These are phyloP conservation scores for Epichloe elymi DNA, from an alignment of 2,329 filamentous ascomycete genomes.

Conservation along the genomic window DNA sequence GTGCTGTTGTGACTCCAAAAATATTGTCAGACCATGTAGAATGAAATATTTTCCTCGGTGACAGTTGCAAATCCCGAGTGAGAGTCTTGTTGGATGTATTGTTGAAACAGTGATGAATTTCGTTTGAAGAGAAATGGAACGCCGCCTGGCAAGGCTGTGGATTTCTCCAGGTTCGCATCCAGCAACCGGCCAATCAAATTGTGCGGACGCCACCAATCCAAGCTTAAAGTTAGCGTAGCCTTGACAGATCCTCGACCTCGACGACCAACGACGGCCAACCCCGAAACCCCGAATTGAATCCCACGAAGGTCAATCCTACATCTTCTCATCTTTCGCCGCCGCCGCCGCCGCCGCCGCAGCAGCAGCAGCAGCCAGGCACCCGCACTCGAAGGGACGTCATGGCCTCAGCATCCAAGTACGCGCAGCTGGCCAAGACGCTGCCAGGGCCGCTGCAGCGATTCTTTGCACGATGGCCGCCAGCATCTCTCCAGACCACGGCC, in stretches of 20 bases:
- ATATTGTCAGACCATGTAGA: background rate
- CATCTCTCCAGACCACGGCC: constrained; percentile 37
- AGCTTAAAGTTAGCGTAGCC: constrained; percentile 5
- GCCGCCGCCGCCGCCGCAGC: too few relatives aligned
- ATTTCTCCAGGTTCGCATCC: background rate
- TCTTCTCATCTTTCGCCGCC: background rate
- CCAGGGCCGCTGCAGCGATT: constrained; percentile 71
- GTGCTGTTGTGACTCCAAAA: background rate
- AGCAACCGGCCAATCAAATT: constrained; percentile 4
- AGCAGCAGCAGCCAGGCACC: background rate
- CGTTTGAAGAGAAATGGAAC: background rate
- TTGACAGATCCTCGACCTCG: constrained; percentile 2
- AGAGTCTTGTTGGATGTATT: too few relatives aligned
- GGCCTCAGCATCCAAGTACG: constrained; percentile 26
- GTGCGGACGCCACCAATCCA: background rate
- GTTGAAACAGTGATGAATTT: too few relatives aligned
- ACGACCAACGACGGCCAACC: background rate
- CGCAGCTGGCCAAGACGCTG: constrained; percentile 56
- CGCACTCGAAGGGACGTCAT: constrained; percentile 12
- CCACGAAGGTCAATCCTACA: background rate
- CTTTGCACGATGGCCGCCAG: constrained; percentile 79
- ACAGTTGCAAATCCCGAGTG: too few relatives aligned
- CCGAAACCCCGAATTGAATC: background rate
- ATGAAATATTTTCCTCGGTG: too few relatives aligned
- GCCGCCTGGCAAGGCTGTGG: constrained; percentile 6